Percentiles rank a stretch among this genome's conserved stretches.
Conservation (phyloP, 352 stramenopile species). For the Phytophthora aleatoria region DNA sequence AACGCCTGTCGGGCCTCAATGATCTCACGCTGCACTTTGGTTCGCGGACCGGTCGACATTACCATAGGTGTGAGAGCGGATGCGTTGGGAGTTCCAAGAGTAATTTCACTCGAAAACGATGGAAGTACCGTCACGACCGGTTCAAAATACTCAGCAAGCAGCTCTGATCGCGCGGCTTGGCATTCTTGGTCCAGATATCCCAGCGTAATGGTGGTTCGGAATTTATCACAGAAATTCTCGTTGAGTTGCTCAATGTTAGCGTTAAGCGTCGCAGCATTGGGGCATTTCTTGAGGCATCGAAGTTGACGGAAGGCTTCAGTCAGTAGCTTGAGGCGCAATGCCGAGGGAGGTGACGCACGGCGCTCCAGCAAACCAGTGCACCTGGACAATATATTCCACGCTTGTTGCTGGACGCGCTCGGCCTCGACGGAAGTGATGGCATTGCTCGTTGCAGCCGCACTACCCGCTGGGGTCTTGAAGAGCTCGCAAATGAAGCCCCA, state of each 20-base stretch:
- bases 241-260: conserved; percentile 71
- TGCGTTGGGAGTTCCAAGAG: conserved; percentile 8
- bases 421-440: conserved; percentile 66
- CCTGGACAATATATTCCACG: conserved; percentile 59
- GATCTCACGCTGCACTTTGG: conserved; percentile 54
- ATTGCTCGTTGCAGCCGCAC: conserved; percentile 25
- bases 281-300: conserved; percentile 68
- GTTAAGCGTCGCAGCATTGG: conserved; percentile 66
- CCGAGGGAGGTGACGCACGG: conserved; percentile 47
- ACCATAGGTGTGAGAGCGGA: not conserved
- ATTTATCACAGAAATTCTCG: conserved; percentile 66
- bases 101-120: conserved; percentile 37
- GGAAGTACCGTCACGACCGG: conserved; percentile 42
- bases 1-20: conserved; percentile 55
- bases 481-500: conserved; percentile 80
- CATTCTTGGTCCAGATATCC: conserved; percentile 55
- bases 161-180: conserved; percentile 36
- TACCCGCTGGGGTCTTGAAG: conserved; percentile 55
- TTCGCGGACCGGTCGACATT: conserved; percentile 19
- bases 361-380: conserved; percentile 56
- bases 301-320: conserved; percentile 73
- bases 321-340: conserved; percentile 49
- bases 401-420: conserved; percentile 67
- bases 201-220: conserved; percentile 64
- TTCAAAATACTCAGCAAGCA: conserved; percentile 77